These are phyloP conservation scores for Arthrocladium fulminans DNA, from an alignment of 2,329 filamentous ascomycete species.

Conservation along the genomic window DNA sequence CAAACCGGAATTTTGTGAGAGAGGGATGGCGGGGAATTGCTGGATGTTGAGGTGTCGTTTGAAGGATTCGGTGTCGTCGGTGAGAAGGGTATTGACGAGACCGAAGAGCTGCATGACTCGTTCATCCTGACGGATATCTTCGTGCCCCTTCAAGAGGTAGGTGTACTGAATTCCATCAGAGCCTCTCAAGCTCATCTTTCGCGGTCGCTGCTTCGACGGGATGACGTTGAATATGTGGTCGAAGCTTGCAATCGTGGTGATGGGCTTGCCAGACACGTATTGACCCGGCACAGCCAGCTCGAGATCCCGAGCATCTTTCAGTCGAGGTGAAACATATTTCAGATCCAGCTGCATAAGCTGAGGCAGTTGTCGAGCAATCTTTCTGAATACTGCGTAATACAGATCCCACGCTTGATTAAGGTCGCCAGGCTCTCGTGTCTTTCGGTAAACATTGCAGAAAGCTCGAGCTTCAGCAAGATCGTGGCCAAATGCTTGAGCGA, in stretches of 20 bases:
- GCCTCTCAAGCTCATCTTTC: constrained; percentile 78
- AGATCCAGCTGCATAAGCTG: constrained; percentile 89
- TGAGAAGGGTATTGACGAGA: constrained; percentile 87
- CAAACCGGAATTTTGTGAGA: constrained; percentile 92
- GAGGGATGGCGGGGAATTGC: constrained; percentile 87
- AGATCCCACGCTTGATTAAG: constrained; percentile 98
- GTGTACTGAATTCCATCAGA: constrained; percentile 83
- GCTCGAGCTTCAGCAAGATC: constrained; percentile 91
- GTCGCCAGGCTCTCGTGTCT: constrained; percentile 82
- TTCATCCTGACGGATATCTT: constrained; percentile 98
- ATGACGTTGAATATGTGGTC: constrained; percentile 86
- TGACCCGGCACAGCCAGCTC: constrained; percentile 94
- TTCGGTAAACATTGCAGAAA: constrained; percentile 88
- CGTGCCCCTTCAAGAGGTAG: constrained; percentile 94
- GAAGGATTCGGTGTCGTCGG: constrained; percentile 90
- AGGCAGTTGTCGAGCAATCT: constrained; percentile 85
- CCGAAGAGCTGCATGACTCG: constrained; percentile 99
- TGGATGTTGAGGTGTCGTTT: constrained; percentile 97
- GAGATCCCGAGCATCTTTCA: constrained; percentile 75
- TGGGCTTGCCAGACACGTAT: constrained; percentile 68
- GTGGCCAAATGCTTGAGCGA: constrained; percentile 91
- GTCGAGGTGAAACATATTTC: constrained; percentile 90
- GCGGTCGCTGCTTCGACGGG: constrained; percentile 89
- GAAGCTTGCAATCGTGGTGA: constrained; percentile 81
- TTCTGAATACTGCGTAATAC: constrained; percentile 96